phyloP scores from a whole-genome alignment of 257 asterid species.

The Lithospermum erythrorhizon region DNA sequence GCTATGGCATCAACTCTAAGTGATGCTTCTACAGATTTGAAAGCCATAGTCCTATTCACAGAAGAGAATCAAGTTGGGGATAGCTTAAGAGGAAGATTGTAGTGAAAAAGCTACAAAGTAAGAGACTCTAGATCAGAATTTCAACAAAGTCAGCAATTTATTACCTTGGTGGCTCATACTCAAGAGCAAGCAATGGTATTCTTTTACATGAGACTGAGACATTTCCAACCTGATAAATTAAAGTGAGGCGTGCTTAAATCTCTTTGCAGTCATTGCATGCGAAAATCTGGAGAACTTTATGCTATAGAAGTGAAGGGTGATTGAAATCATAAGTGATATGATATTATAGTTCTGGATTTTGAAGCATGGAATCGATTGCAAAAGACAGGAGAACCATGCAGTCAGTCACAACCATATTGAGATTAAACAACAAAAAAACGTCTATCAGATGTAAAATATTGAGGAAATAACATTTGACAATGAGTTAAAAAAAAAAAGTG shows the following conservation, averaged over 20 bases:
- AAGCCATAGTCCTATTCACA: conserved; percentile 47
- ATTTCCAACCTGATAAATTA: conserved; percentile 64
- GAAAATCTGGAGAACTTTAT: background rate
- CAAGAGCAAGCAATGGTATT: conserved; percentile 86
- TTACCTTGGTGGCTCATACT: conserved; percentile 90
- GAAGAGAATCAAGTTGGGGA: background rate
- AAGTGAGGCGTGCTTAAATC: background rate
- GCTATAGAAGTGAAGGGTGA: background rate
- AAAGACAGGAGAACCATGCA: too few species aligned
- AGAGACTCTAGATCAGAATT: conserved; percentile 6
- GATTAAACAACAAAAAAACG: too few species aligned
- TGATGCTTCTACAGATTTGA: conserved; percentile 76
- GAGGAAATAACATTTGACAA: too few species aligned
- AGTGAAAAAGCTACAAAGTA: background rate
- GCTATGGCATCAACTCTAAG: conserved; percentile 80
- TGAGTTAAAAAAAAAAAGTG: too few species aligned
- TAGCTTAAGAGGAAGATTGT: background rate
- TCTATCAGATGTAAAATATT: too few species aligned
- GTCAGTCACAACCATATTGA: too few species aligned
- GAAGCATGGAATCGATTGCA: too few species aligned
- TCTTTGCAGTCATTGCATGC: background rate
- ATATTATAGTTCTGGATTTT: too few species aligned
- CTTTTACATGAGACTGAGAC: conserved; percentile 72
- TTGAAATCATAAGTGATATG: background rate
- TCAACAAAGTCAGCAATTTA: conserved; percentile 6